Conservation (phyloP, 2,329 filamentous ascomycete species). For the Corynespora cassiicola region DNA sequence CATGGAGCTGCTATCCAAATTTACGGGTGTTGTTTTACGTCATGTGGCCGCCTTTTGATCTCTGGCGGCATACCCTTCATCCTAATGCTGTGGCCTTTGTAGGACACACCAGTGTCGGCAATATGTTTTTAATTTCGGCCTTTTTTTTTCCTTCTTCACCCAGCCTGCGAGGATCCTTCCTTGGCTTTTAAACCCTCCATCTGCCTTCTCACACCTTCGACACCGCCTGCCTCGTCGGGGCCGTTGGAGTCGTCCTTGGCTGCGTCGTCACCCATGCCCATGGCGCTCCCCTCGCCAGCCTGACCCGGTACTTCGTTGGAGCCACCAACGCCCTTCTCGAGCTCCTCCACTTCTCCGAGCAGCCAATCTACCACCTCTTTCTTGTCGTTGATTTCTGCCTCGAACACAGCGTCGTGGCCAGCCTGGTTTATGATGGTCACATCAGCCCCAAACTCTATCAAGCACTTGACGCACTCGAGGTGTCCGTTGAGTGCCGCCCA, state of each 20-base stretch:
- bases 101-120: constrained; percentile 30
- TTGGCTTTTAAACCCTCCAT: constrained; percentile 38
- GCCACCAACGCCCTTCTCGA: constrained; percentile 45
- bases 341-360: constrained; percentile 53
- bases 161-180: constrained; percentile 24
- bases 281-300: constrained; percentile 25
- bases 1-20: too few relatives aligned
- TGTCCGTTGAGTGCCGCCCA: constrained; percentile 94
- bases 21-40: too few relatives aligned
- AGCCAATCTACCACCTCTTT: constrained; percentile 56
- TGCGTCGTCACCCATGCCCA: constrained; percentile 12
- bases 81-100: too few relatives aligned
- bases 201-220: constrained; percentile 39
- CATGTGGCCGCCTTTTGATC: too few relatives aligned
- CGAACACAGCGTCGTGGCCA: constrained; percentile 70
- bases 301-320: constrained; percentile 45
- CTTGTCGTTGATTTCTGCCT: constrained; percentile 58
- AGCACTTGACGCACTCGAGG: constrained; percentile 75
- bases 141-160: constrained; percentile 27
- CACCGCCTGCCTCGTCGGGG: constrained; percentile 18
- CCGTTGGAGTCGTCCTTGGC: constrained; percentile 17
- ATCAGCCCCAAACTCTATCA: constrained; percentile 79
- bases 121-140: constrained; percentile 26
- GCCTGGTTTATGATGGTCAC: constrained; percentile 80
- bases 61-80: too few relatives aligned